Evolutionary conservation across 345 rosid species (phyloP).

Genomic region (Eucalyptus brandiana): DNA sequence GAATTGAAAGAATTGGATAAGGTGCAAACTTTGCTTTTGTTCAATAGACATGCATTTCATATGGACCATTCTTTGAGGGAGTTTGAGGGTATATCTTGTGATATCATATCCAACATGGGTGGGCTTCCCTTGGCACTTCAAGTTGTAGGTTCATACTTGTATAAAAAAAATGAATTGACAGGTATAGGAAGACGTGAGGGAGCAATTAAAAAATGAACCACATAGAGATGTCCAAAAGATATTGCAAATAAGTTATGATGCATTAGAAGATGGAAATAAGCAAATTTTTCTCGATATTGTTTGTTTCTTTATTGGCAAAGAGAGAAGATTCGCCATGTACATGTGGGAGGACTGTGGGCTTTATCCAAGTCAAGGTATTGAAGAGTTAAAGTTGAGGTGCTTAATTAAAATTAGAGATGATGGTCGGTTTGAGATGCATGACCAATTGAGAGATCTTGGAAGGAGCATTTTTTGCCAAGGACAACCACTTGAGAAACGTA

Average conservation of each 20-base stretch:
- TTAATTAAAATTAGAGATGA: fast-evolving
- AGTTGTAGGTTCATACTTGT: neutral
- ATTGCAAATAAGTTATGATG: no score
- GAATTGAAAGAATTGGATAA: fast-evolving
- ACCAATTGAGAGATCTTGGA: no score
- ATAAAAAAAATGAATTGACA: fast-evolving
- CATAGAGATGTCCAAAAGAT: fast-evolving
- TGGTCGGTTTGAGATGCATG: fast-evolving
- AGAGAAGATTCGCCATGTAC: fast-evolving
- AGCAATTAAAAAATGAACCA: no score
- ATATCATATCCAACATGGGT: neutral
- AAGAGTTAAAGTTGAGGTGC: no score
- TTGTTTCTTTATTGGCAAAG: no score
- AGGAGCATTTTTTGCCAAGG: no score
- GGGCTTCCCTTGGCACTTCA: neutral
- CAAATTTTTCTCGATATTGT: no score
- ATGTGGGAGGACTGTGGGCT: no score
- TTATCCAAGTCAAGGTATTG: no score
- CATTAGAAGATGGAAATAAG: no score
- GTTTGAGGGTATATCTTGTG: neutral
- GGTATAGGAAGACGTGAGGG: no score
- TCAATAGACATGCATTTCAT: neutral
- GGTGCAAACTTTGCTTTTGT: fast-evolving
- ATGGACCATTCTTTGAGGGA: neutral
- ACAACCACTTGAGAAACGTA: no score